phyloP scores from a whole-genome alignment of 305 asterid genomes.

The Fraxinus floribunda region DNA sequence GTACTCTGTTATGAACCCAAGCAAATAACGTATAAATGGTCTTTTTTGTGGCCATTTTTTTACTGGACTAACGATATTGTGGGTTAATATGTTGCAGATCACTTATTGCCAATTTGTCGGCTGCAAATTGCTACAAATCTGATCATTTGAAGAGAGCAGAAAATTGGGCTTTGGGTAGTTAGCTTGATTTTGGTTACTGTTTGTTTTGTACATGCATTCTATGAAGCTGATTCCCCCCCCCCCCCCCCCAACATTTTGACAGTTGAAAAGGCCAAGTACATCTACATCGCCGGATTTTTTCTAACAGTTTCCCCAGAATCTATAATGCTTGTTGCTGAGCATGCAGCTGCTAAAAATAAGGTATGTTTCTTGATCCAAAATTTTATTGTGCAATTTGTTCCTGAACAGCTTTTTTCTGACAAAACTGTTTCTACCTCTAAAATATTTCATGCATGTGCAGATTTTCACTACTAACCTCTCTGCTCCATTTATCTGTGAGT shows the following conservation, averaged over 20 bases:
- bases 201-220: neutral
- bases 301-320: slow-evolving; percentile 98
- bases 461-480: slow-evolving; percentile 80
- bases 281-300: slow-evolving; percentile 89
- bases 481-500: slow-evolving; percentile 95
- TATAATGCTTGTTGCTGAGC: slow-evolving; percentile 85
- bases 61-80: slow-evolving; percentile 11
- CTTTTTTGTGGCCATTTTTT: neutral
- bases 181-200: neutral
- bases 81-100: slow-evolving; percentile 56
- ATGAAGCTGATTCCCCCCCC: slow-evolving; percentile 9
- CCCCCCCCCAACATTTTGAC: slow-evolving; percentile 16
- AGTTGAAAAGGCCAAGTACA: slow-evolving; percentile 84
- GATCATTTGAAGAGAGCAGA: slow-evolving; percentile 76
- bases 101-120: slow-evolving; percentile 78
- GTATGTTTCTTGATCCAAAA: slow-evolving; percentile 25
- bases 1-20: neutral
- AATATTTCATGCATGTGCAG: slow-evolving; percentile 40
- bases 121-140: slow-evolving; percentile 77
- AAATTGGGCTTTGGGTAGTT: slow-evolving; percentile 76
- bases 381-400: slow-evolving; percentile 13
- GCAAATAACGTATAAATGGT: neutral
- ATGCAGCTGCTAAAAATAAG: slow-evolving; percentile 90
- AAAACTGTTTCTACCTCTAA: slow-evolving; percentile 12
- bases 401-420: neutral